Evolutionary conservation across 805 yeast species (phyloP), one percentile per base, ranked within the genome.

Genomic region (Schwanniomyces polymorphus): DNA sequence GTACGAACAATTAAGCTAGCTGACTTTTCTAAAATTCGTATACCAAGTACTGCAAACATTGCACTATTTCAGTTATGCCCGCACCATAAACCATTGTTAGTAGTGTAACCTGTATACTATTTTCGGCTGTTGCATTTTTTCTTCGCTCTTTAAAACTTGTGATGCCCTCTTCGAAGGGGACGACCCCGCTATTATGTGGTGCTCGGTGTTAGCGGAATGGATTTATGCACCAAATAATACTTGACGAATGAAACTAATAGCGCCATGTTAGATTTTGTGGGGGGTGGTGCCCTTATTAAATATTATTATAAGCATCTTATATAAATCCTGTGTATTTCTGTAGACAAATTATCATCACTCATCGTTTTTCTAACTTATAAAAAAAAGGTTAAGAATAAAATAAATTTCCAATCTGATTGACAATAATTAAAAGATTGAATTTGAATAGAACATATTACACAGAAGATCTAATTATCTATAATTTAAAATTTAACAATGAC

Each of bases 401-500:
- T 21, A 21, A 21, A 21, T 21, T 4, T 21, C 23, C 5, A 21
- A 21, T 21, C 23, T 21, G 23, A 21, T 21, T 21, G 23, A 21
- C 23, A 21, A 21, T 3, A 21, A 21, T 21, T 21, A 21, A 21
- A 21, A 21, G 23, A 21, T 21, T 4, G 23, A 21, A 21, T 5
- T 21, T n/a, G n/a, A n/a, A n/a, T n/a, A n/a, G n/a, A 21, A 21
- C 5, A 21, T 21, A 21, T 21, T 21, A 21, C 5, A 4, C 23
- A 5, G 23, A 21, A 21, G 23, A 3, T 21, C 3, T 21, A 21
- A 21, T 21, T 21, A 21, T 21, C 17, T 14, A 31, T 14, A 31
- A 16, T 10, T 29, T 12, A 12, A 14, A 14, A 16, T 14, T 4
- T 14, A 9, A 37, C 9, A 17, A 64, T 60, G 67, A 41, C 56